phyloP scores from a whole-genome alignment of 306 rosid species.

The Sophora flavescens region DNA sequence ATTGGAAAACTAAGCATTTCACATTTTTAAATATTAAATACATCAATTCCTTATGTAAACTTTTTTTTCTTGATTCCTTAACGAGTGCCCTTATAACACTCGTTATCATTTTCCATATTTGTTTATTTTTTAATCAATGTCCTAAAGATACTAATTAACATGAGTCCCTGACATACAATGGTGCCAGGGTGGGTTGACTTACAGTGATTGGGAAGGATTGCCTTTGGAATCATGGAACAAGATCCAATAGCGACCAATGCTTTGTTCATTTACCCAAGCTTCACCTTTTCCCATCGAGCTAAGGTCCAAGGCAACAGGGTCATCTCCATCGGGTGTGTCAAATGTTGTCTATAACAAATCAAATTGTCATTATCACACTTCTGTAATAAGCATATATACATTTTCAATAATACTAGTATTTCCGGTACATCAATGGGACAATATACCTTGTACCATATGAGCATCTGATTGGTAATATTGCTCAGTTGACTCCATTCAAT shows the following conservation, averaged over 20 bases:
- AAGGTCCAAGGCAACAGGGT: slow-evolving; percentile 62
- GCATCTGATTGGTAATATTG: slow-evolving; percentile 45
- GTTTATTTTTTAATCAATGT: too few relatives aligned
- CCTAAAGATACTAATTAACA: too few relatives aligned
- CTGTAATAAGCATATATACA: neutral
- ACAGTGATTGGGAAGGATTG: slow-evolving; percentile 70
- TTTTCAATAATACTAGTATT: too few relatives aligned
- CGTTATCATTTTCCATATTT: too few relatives aligned
- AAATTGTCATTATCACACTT: slow-evolving; percentile 7
- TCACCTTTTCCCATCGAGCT: slow-evolving; percentile 82
- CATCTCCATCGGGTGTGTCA: slow-evolving; percentile 63
- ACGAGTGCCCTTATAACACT: too few relatives aligned
- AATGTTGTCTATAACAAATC: slow-evolving; percentile 59
- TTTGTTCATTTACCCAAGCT: slow-evolving; percentile 70
- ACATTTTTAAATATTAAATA: too few relatives aligned
- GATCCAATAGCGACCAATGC: slow-evolving; percentile 87
- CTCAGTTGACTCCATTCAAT: slow-evolving; percentile 55
- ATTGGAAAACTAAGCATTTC: too few relatives aligned
- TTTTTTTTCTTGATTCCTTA: too few relatives aligned
- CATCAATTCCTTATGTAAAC: too few relatives aligned
- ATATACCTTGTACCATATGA: slow-evolving; percentile 83
- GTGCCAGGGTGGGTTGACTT: slow-evolving; percentile 44
- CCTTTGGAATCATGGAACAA: slow-evolving; percentile 61
- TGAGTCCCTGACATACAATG: too few relatives aligned
- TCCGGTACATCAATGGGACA: too few relatives aligned